Evolutionary conservation across 2,329 filamentous ascomycete genomes (phyloP), one percentile per base, ranked within the genome.

Genomic region (Emergomyces orientalis): DNA sequence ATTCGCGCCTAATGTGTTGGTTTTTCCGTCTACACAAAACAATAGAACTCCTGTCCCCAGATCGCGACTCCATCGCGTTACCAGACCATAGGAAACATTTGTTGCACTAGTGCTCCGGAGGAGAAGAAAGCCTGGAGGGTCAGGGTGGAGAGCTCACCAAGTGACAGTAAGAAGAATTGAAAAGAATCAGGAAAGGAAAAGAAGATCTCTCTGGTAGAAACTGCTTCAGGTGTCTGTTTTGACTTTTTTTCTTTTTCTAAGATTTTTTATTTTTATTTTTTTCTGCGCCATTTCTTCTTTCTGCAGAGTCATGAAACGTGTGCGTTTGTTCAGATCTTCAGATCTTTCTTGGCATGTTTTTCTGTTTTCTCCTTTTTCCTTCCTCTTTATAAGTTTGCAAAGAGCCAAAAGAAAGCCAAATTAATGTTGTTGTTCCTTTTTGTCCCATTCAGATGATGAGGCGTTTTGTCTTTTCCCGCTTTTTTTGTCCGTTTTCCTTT

Each of bases 351-450:
- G 61, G 43, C 59, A 59, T 45, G 62, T 59, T 59, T 65, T 64
- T 41, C 65, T 66, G 61, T 62, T 64, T 65, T 60, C 32, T 59
- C 30, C 47, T 57, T 62, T 65, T 62, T 63, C 63, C 58, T 55
- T 62, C 61, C 45, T 30, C 58, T n/a, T 60, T 65, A 65, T 68
- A 41, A 56, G 54, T 60, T 61, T 39, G 54, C 51, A 49, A 62
- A 52, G 43, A 66, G 51, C 43, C 57, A 63, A 49, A 64, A 59
- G 34, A 57, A 30, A 56, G 43, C 52, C 43, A 41, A 56, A 43
- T 47, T 49, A 55, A 63, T 66, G 61, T 55, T 61, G 59, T 64
- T 63, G 47, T 30, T 63, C 61, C 56, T 64, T 25, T 62, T 65
- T 51, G 32, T 34, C 19, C 22, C 63, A 60, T 51, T 47, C 62